phyloP scores from a whole-genome alignment of 78 protist species.

The Dictyostelium purpureum region DNA sequence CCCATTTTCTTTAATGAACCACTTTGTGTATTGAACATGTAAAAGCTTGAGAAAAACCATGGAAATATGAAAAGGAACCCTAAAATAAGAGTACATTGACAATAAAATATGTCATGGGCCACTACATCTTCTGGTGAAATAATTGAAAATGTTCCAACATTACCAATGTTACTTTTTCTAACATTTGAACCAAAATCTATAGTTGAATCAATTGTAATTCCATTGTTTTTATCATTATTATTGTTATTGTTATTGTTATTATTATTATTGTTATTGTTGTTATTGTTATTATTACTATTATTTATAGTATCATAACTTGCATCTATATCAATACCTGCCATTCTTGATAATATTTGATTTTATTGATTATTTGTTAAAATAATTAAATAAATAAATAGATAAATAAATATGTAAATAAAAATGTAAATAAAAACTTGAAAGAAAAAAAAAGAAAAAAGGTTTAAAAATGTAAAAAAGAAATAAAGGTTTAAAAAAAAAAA shows the following conservation, averaged over 20 bases:
- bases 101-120: not conserved
- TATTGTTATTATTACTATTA: not conserved
- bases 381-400: not conserved
- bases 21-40: not conserved
- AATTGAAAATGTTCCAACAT: not conserved
- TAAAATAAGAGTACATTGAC: not conserved
- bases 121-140: not conserved
- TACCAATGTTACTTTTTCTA: not conserved
- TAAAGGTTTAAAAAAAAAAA: not conserved
- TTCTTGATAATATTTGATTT: not conserved
- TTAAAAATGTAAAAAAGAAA: not conserved
- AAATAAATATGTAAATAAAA: not conserved
- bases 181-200: not conserved
- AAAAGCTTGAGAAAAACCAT: not conserved
- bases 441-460: not conserved
- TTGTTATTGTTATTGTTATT: not conserved
- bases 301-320: not conserved
- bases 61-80: not conserved
- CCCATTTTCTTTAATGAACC: not conserved
- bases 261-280: not conserved
- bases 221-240: not conserved
- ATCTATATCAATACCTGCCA: conserved; percentile 12
- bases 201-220: not conserved
- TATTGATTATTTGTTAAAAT: too few relatives aligned
- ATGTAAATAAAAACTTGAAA: not conserved